phyloP scores from a whole-genome alignment of 1,284 basidiomycete genomes.

The Veloboletus limbatus region DNA sequence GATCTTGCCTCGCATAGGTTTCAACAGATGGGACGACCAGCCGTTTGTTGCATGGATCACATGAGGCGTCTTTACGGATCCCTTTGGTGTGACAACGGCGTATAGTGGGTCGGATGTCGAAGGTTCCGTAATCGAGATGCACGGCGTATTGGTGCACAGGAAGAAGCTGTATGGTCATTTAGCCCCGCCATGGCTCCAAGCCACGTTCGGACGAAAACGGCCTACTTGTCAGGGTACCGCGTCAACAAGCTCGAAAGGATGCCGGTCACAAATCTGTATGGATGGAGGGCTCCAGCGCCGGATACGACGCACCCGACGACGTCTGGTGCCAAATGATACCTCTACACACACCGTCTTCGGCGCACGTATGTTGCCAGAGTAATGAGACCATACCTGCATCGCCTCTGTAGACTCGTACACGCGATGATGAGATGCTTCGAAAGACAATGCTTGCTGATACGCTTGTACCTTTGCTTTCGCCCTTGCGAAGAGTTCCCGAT shows the following conservation, averaged over 20 bases:
- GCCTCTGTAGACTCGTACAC: constrained; percentile 36
- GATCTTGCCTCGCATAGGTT: constrained; percentile 43
- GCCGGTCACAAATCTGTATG: constrained; percentile 46
- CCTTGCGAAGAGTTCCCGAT: constrained; percentile 33
- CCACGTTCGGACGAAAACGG: not conserved
- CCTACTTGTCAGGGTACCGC: constrained; percentile 38
- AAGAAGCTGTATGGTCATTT: constrained; percentile 36
- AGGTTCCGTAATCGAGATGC: constrained; percentile 35
- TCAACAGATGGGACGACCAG: constrained; percentile 52
- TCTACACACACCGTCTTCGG: constrained; percentile 27
- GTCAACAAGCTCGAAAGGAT: constrained; percentile 39
- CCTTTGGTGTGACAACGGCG: constrained; percentile 42
- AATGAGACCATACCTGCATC: constrained; percentile 29
- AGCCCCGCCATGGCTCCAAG: not conserved
- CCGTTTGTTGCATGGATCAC: constrained; percentile 63
- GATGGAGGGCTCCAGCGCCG: constrained; percentile 44
- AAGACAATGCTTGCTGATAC: constrained; percentile 41
- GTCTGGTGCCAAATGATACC: constrained; percentile 36
- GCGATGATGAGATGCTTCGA: constrained; percentile 35
- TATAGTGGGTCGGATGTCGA: constrained; percentile 31
- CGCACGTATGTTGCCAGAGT: not conserved
- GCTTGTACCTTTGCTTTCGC: constrained; percentile 33
- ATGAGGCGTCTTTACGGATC: constrained; percentile 40
- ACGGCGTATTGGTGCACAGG: constrained; percentile 42
- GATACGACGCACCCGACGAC: constrained; percentile 40